These are phyloP conservation scores for Collariella sp. DNA, from an alignment of 495 filamentous ascomycete genomes.

Conservation along the genomic window DNA sequence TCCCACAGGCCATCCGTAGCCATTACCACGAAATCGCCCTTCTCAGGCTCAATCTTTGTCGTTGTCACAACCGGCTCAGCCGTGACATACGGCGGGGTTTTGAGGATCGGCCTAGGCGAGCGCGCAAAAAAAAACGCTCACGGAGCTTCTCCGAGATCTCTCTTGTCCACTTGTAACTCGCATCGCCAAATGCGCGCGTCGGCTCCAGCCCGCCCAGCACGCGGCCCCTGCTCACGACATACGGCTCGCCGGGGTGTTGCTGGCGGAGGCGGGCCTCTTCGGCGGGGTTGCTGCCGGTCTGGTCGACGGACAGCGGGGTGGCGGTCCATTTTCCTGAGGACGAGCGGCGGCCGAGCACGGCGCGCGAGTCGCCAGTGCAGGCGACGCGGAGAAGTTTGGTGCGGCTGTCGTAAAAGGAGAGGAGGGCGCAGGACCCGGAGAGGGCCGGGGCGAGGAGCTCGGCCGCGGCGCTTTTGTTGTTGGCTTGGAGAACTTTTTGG, in stretches of 20 bases:
- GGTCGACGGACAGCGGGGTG: conserved; percentile 79
- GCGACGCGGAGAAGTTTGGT: conserved; percentile 80
- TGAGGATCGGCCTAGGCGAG: conserved; percentile 58
- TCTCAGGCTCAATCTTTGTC: conserved; percentile 83
- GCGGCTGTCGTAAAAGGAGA: conserved; percentile 89
- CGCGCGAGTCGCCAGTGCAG: conserved; percentile 89
- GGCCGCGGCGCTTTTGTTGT: conserved; percentile 77
- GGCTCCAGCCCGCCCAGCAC: conserved; percentile 90
- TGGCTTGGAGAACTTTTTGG: conserved; percentile 75
- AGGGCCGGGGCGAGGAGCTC: conserved; percentile 87
- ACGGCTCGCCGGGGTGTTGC: conserved; percentile 78
- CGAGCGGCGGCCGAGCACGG: conserved; percentile 76
- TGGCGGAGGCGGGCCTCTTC: conserved; percentile 74
- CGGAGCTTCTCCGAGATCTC: conserved; percentile 77
- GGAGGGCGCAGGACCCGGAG: conserved; percentile 89
- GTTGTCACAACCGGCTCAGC: conserved; percentile 92
- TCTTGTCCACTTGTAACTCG: conserved; percentile 88
- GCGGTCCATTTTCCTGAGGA: conserved; percentile 85
- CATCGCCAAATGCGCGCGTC: conserved; percentile 89
- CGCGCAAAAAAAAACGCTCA: conserved; percentile 78
- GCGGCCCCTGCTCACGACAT: conserved; percentile 77
- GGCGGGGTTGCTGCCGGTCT: conserved; percentile 77
- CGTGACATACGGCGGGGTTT: conserved; percentile 95
- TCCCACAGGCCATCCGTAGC: conserved; percentile 98
- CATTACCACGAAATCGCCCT: conserved; percentile 92